Evolutionary conservation across 371 early-diverging fungal genomes (phyloP), one percentile per base, ranked within the genome.

Genomic region (Actinomortierella ambigua): DNA sequence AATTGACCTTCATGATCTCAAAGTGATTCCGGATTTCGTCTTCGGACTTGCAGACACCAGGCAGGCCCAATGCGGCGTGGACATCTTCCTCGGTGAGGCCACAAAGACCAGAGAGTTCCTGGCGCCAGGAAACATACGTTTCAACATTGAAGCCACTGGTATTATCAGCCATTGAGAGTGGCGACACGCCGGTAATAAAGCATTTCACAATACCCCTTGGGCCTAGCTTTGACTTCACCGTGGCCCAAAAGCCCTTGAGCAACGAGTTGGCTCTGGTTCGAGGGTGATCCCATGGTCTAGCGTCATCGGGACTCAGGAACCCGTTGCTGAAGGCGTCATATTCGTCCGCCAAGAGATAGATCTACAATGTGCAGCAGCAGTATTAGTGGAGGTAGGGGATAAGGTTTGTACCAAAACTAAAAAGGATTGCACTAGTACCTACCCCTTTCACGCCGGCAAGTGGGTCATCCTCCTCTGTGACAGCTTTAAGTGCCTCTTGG

Each of bases 111-210:
- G 56, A 57, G n/a, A 63, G 56, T 17, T 63, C 51, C 48, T 47
- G 14, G 15, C 29, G 44, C 61, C 56, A 57, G 23, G 69, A 54
- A 14, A 63, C 63, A 53, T 63, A 49, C 27, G 69, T 68, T 23
- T 50, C 63, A 41, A 63, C 49, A 59, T 68, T 68, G 51, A 68
- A 68, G 18, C 69, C 69, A 57, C 69, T 68, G 23, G 69, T 68
- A 59, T 41, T 6, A 41, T 68, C 63, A 29, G 69, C 63, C 69
- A 68, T 56, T 20, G 55, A 63, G 20, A 68, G 55, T 18, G 69
- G 69, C 42, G 50, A 68, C 42, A 68, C 69, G 23, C 69, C 63
- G 39, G 63, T 68, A 47, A 68, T 68, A 29, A 68, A 63, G 52
- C 69, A 68, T 59, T 63, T 68, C 42, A 14, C 46, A 54, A 68